Base-by-base conservation (phyloP, 352 stramenopile species). In the Blastocystis sp. region DNA sequence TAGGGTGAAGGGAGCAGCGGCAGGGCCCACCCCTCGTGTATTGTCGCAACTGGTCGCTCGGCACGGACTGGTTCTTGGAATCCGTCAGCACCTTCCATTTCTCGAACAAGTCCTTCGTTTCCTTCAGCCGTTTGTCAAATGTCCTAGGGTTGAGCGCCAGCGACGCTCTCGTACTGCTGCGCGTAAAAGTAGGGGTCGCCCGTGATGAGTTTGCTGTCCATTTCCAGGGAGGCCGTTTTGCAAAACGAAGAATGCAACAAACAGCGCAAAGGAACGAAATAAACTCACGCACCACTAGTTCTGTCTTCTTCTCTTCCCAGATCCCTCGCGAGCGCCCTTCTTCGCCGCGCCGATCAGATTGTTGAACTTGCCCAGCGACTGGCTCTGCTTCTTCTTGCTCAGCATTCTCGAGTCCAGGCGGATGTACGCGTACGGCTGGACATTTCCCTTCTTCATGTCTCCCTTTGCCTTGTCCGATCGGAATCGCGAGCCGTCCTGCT, bases 321-420 rank as follows among this genome's bases (percentile, higher is more conserved):
- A 60, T 38, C 76, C 76, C 40, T 87, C 64, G 24, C 60, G 24
- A 1, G 76, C 76, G 21, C 76, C 76, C n/a, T 71, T 70, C 59
- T 87, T 87, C 6, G 76, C 76, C 1, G 76, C 76, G 10, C 76
- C 76, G 40, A 87, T 87, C 48, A 87, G 42, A 87, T 74, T 87
- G 34, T 76, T 87, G n/a, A 87, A 87, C 61, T 87, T 87, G 24
- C 76, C 76, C 24, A 87, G 24, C 43, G 76, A 52, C 54, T 70
- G 64, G 48, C 59, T 87, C 76, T 87, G 38, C 59, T 87, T 87
- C 59, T 87, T 87, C 54, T 87, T 87, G 76, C 61, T 76, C 40
- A 87, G 64, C 9, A 87, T 87, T 17, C 76, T 40, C 24, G 61
- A 76, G 48, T 87, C 76, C 21, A 87, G 38, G 2, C 21, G 42